phyloP scores from a whole-genome alignment of 2,329 filamentous ascomycete species.

The Furcasterigmium sp. region DNA sequence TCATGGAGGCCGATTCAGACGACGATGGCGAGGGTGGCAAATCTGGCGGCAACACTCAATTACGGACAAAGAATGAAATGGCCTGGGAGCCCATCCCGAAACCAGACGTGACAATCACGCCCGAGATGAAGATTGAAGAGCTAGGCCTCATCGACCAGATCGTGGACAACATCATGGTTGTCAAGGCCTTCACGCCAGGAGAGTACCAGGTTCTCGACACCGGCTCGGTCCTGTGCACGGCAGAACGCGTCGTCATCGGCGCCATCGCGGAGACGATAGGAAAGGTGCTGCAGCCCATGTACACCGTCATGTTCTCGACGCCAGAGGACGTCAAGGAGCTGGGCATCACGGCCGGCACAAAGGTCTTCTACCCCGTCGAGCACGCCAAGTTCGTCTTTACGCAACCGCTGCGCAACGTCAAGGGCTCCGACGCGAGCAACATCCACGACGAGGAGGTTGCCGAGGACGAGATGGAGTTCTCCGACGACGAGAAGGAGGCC shows the following conservation, averaged over 20 bases:
- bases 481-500: conserved; percentile 90
- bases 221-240: conserved; percentile 76
- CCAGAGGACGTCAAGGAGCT: conserved; percentile 62
- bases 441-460: conserved; percentile 87
- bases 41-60: conserved; percentile 30
- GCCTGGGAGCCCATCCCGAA: conserved; percentile 60
- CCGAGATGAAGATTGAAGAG: conserved; percentile 70
- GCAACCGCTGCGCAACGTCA: conserved; percentile 68
- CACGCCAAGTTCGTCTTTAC: conserved; percentile 86
- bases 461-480: conserved; percentile 88
- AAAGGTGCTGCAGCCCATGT: conserved; percentile 78
- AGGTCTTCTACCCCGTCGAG: conserved; percentile 72
- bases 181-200: conserved; percentile 73
- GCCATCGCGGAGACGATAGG: conserved; percentile 82
- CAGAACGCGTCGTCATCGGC: conserved; percentile 71
- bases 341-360: conserved; percentile 62
- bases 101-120: conserved; percentile 72
- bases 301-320: conserved; percentile 72
- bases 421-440: conserved; percentile 92
- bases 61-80: conserved; percentile 80
- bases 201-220: conserved; percentile 81
- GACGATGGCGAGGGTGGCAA: conserved; percentile 66
- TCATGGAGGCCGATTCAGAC: conserved; percentile 78
- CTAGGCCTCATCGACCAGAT: conserved; percentile 72
- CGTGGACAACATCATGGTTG: conserved; percentile 72